These are phyloP conservation scores for Meyerozyma elateridarum DNA, from an alignment of 1,139 yeast species.

Conservation along the genomic window DNA sequence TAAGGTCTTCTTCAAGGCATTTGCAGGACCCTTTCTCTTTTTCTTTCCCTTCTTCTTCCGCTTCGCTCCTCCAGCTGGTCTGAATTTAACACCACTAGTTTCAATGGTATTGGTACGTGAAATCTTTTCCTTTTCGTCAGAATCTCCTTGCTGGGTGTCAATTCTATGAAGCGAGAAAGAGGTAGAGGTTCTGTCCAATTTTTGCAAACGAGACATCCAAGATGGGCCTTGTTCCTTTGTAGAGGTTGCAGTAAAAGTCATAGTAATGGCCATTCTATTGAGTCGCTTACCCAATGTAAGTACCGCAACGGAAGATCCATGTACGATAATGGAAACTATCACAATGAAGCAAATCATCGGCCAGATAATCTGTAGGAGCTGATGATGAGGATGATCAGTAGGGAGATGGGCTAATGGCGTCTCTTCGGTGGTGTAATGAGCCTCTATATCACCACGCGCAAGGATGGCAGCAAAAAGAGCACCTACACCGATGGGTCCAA, in stretches of 20 bases:
- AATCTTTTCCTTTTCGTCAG: conserved; percentile 15
- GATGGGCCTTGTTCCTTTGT: conserved; percentile 58
- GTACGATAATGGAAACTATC: conserved; percentile 82
- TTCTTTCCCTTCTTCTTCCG: conserved; percentile 39
- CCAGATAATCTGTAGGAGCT: conserved; percentile 75
- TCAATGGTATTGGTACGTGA: conserved; percentile 40
- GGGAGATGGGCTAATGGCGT: conserved; percentile 52
- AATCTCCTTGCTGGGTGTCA: conserved; percentile 43
- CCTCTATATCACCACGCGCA: conserved; percentile 76
- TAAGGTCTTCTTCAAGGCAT: conserved; percentile 27
- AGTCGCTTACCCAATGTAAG: conserved; percentile 82
- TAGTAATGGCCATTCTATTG: conserved; percentile 88
- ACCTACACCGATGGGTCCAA: conserved; percentile 98
- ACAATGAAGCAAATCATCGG: conserved; percentile 85
- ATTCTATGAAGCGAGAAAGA: conserved; percentile 78
- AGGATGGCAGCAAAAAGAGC: conserved; percentile 88
- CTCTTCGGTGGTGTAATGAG: conserved; percentile 46
- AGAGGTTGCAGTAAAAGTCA: conserved; percentile 73
- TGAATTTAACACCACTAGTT: conserved; percentile 64
- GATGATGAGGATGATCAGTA: conserved; percentile 54
- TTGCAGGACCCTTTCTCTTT: conserved; percentile 25
- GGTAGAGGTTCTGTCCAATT: conserved; percentile 65
- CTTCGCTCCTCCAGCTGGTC: conserved; percentile 77
- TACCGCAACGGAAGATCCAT: conserved; percentile 96
- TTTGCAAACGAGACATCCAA: conserved; percentile 88